Conservation (phyloP, 352 stramenopile species). For the Phytopythium sindhum region DNA sequence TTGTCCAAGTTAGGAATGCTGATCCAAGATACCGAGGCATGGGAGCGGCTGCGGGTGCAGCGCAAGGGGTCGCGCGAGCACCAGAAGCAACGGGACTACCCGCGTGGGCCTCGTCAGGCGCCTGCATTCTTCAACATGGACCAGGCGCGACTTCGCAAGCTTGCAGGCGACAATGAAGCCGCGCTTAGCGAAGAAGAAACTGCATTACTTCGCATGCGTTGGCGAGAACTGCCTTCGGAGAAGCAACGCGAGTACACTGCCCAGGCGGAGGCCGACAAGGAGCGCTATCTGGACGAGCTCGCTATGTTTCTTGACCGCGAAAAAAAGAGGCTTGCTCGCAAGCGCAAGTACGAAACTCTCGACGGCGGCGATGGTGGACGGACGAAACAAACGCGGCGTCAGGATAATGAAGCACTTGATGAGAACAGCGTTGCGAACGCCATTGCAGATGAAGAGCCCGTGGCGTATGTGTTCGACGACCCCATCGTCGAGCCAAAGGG, state of each 20-base stretch:
- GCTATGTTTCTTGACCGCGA: slow-evolving; percentile 49
- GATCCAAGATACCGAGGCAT: slow-evolving; percentile 70
- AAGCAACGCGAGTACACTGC: slow-evolving; percentile 46
- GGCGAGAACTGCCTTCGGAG: slow-evolving; percentile 43
- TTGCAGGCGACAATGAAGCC: slow-evolving; percentile 3
- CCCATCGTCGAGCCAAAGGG: slow-evolving; percentile 62
- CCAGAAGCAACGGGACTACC: slow-evolving; percentile 48
- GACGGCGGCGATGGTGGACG: slow-evolving; percentile 19
- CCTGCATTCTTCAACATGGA: slow-evolving; percentile 73
- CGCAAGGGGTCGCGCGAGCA: slow-evolving; percentile 48
- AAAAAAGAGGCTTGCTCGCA: slow-evolving; percentile 32
- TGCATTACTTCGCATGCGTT: slow-evolving; percentile 24
- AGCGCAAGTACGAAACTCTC: slow-evolving; percentile 52
- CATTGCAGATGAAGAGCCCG: slow-evolving; percentile 30
- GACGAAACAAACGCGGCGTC: background rate
- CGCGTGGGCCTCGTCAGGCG: slow-evolving; percentile 48
- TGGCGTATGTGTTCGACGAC: slow-evolving; percentile 77
- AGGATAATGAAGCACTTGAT: background rate
- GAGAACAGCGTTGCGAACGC: background rate
- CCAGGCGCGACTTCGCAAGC: slow-evolving; percentile 34
- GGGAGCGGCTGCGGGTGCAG: slow-evolving; percentile 49
- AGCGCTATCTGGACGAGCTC: slow-evolving; percentile 51
- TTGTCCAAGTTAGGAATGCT: slow-evolving; percentile 65
- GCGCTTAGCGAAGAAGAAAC: slow-evolving; percentile 7
- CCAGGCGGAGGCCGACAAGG: slow-evolving; percentile 39